Evolutionary conservation across 1,284 basidiomycete genomes (phyloP), one percentile per base, ranked within the genome.

Genomic region (Pholiota adiposa): DNA sequence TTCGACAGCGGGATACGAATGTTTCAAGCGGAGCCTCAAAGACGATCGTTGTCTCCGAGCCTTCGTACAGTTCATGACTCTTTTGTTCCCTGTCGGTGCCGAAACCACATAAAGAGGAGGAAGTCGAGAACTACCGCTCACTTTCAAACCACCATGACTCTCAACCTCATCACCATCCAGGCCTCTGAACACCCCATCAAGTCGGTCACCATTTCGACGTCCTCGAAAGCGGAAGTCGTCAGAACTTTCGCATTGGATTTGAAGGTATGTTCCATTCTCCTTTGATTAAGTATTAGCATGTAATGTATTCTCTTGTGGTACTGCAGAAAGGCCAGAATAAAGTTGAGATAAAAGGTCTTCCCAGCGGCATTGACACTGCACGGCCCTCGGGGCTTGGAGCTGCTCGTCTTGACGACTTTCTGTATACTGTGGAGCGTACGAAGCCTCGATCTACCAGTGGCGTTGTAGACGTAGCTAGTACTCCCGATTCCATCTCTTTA

Each of bases 331-430:
- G 84, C 0, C 77, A 77, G 54, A 85, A 80, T 63, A 79, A 79
- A 62, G 65, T 86, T 51, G 72, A 77, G 53, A 81, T 86, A 43
- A 72, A 64, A 25, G 75, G 75, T 41, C 74, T 87, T 11, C 74
- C 84, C 6, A 77, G 77, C 63, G 73, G 70, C 33, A 78, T 85
- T 53, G 81, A 83, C 61, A 75, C 82, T 19, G 75, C 80, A 33
- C 75, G 83, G 31, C 76, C 85, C 16, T 79, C 79, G 49, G 81
- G 79, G 6, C 70, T 83, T 18, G 76, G 74, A 21, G 70, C 76
- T 31, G 78, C 79, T 4, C 79, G 79, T 56, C 72, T 86, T 9
- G 77, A 78, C 58, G 83, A 84, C 68, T 78, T 84, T 19, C 76
- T 80, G 8, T 83, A 77, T 67, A 77, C 73, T 23, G 63, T 77